Evolutionary conservation across 2,329 filamentous ascomycete genomes (phyloP), one percentile per base, ranked within the genome.

Genomic region (Orbilia quercus): DNA sequence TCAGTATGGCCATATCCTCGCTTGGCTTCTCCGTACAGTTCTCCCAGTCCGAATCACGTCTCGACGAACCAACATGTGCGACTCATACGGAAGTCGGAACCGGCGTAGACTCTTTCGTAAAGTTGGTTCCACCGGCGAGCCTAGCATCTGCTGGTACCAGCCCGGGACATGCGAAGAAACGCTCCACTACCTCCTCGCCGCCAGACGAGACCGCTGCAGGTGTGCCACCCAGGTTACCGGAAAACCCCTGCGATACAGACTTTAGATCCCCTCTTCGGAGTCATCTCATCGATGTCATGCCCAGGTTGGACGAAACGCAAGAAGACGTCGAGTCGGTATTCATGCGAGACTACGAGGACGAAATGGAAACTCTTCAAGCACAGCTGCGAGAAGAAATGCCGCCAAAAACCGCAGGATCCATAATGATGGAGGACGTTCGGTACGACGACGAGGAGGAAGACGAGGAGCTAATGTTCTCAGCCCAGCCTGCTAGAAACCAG

Each of bases 321-420:
- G 63, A 74, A 36, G 70, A 69, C 16, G 70, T 67, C 18, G 70
- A 74, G 51, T 67, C 70, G 25, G 62, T 74, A 23, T 63, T 53
- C 45, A 74, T 69, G 69, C 59, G 57, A 42, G 70, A 67, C 34
- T 69, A 69, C n/a, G 70, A 74, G 20, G 70, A 74, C 23, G 70
- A 74, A 36, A 69, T 67, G 64, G 70, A 67, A n/a, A 18, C 55
- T 1, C 38, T 67, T 18, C 70, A 69, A 16, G 70, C 70, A 38
- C 63, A 74, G 51, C 63, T 67, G n/a, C 40, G 63, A 28, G 63
- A 69, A 42, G 64, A 69, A 23, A 58, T 74, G 63, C 64, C 70
- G 11, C 57, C 64, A 11, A 58, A 63, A 51, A 69, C 55, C 2
- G 42, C 70, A 5, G 50, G 58, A 25, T 74, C 63, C 9, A 50